Evolutionary conservation across 805 yeast species (phyloP).

Genomic region (Suhomyces sp.): DNA sequence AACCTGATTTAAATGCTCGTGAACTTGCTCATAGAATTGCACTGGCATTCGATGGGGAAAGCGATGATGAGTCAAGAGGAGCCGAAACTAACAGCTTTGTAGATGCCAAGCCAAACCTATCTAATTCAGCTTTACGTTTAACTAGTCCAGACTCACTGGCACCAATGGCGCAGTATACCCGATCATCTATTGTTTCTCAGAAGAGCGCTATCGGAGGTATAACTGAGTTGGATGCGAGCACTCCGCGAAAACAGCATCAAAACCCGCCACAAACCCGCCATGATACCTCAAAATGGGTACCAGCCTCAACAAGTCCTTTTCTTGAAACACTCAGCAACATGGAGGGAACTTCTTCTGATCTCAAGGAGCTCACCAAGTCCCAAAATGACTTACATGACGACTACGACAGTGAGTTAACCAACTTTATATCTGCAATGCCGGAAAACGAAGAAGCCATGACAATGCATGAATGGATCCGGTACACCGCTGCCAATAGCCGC

Average conservation of each 20-base stretch:
- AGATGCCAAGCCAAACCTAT: not conserved
- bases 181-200: constrained; percentile 2
- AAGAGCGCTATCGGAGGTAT: not conserved
- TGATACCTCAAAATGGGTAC: constrained; percentile 6
- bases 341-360: constrained; percentile 34
- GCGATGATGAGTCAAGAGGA: not conserved
- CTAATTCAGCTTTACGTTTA: not conserved
- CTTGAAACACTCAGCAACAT: constrained; percentile 22
- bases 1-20: not conserved
- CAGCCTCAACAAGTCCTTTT: constrained; percentile 9
- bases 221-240: constrained; percentile 14
- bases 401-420: constrained; percentile 60
- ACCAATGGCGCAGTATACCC: constrained; percentile 9
- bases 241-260: constrained; percentile 10
- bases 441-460: constrained; percentile 66
- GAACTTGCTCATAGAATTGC: not conserved
- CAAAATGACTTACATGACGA: constrained; percentile 54
- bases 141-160: not conserved
- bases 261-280: not conserved
- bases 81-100: not conserved
- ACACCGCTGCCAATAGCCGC: constrained; percentile 55
- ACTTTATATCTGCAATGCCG: constrained; percentile 67
- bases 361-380: constrained; percentile 32
- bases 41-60: not conserved
- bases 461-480: constrained; percentile 64